A percentile compares a stretch with the other conserved stretches of the same genome.
phyloP scores from a whole-genome alignment of 2,329 filamentous ascomycete genomes.

The Aspergillus sp. region DNA sequence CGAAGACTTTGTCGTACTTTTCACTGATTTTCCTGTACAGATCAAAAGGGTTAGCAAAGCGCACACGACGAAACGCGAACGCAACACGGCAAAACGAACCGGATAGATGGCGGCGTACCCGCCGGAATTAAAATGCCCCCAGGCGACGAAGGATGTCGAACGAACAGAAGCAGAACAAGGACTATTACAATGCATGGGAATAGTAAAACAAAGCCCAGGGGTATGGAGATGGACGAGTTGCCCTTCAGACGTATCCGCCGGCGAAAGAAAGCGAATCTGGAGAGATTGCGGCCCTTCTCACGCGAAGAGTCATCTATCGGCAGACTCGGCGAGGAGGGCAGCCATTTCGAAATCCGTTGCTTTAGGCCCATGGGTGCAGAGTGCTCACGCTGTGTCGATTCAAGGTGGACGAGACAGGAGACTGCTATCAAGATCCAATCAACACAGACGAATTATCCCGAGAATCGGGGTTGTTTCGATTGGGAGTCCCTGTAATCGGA shows the following conservation, averaged over 20 bases:
- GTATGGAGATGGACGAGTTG: conserved; percentile 89
- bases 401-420: conserved; percentile 4
- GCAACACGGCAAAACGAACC: conserved; percentile 55
- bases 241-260: conserved; percentile 84
- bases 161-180: conserved; percentile 84
- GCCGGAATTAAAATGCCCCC: conserved; percentile 83
- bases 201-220: conserved; percentile 85
- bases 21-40: conserved; percentile 83
- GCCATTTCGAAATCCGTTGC: conserved; percentile 53
- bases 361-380: conserved; percentile 51
- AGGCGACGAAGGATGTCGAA: conserved; percentile 80
- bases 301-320: conserved; percentile 48
- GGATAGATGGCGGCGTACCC: conserved; percentile 82
- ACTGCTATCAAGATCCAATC: conserved; percentile 12
- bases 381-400: conserved; percentile 24
- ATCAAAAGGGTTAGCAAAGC: conserved; percentile 15
- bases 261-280: conserved; percentile 75
- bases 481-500: background rate
- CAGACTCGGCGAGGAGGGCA: conserved; percentile 47
- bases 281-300: conserved; percentile 42
- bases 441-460: conserved; percentile 8
- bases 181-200: conserved; percentile 91
- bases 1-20: conserved; percentile 95
- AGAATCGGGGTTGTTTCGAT: conserved; percentile 1
- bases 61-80: background rate